phyloP scores from a whole-genome alignment of 176 grass and related monocot species.

The Melocanna baccifera region DNA sequence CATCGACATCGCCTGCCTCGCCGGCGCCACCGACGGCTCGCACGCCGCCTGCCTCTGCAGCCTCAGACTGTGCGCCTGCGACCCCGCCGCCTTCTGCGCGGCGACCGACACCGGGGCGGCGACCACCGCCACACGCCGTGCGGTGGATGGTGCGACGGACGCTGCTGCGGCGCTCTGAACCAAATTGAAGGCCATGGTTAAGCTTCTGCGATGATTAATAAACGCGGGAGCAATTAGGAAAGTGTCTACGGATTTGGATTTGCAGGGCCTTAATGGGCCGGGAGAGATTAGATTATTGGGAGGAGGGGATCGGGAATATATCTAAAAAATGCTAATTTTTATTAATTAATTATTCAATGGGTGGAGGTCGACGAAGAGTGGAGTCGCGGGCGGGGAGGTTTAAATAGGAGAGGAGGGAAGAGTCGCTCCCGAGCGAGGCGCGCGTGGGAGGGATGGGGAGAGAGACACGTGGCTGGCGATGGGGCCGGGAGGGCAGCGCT shows the following conservation, averaged over 20 bases:
- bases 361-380: slow-evolving; percentile 13
- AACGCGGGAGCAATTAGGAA: background rate
- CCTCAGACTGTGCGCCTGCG: background rate
- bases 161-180: slow-evolving; percentile 22
- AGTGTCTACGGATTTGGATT: background rate
- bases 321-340: slow-evolving; percentile 3
- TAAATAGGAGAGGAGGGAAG: slow-evolving; percentile 3
- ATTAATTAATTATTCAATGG: slow-evolving; percentile 21
- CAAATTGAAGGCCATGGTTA: slow-evolving; percentile 50
- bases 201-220: no score
- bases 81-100: background rate
- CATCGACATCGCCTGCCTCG: background rate
- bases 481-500: no score
- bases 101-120: background rate
- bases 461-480: background rate
- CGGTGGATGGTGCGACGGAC: background rate
- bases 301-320: slow-evolving; percentile 22
- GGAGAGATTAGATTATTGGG: slow-evolving; percentile 13
- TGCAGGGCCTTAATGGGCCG: background rate
- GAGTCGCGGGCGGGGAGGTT: background rate
- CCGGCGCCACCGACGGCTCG: slow-evolving; percentile 9
- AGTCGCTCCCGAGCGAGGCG: background rate
- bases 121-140: background rate
- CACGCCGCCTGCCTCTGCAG: background rate
- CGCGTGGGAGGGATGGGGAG: background rate